Evolutionary conservation across 306 rosid genomes (phyloP).

Genomic region (Citrullus colocynthis): DNA sequence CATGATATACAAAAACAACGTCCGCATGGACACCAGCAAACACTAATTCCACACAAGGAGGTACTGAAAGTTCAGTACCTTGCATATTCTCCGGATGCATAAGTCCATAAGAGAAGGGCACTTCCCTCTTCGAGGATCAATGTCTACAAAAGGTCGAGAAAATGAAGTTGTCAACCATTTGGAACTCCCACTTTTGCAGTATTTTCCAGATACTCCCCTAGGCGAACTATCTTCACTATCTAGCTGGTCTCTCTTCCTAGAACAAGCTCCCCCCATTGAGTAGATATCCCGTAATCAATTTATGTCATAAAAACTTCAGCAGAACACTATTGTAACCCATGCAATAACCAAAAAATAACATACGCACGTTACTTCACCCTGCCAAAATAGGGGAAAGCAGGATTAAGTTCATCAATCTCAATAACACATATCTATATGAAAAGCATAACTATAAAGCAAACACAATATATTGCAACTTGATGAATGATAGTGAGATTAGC

Average conservation of each 20-base stretch:
- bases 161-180: constrained; percentile 78
- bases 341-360: constrained; percentile 26
- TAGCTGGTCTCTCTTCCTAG: constrained; percentile 60
- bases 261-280: constrained; percentile 92
- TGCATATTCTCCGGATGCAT: constrained; percentile 43
- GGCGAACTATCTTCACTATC: constrained; percentile 33
- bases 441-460: constrained; percentile 3
- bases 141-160: constrained; percentile 35
- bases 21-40: background rate
- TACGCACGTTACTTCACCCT: constrained; percentile 28
- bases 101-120: constrained; percentile 61
- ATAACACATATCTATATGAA: background rate
- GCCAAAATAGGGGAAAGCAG: constrained; percentile 14
- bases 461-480: background rate
- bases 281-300: constrained; percentile 27
- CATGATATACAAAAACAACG: background rate
- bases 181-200: constrained; percentile 73
- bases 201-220: constrained; percentile 40
- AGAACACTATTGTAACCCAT: constrained; percentile 24
- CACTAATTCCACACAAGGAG: background rate
- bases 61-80: constrained; percentile 29
- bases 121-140: constrained; percentile 36
- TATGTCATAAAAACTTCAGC: constrained; percentile 23
- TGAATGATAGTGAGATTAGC: background rate
- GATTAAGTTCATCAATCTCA: constrained; percentile 16